A percentile compares a stretch with the other conserved stretches of the same genome.
phyloP scores from a whole-genome alignment of 2,329 filamentous ascomycete species.

The Scedosporium apiospermum region DNA sequence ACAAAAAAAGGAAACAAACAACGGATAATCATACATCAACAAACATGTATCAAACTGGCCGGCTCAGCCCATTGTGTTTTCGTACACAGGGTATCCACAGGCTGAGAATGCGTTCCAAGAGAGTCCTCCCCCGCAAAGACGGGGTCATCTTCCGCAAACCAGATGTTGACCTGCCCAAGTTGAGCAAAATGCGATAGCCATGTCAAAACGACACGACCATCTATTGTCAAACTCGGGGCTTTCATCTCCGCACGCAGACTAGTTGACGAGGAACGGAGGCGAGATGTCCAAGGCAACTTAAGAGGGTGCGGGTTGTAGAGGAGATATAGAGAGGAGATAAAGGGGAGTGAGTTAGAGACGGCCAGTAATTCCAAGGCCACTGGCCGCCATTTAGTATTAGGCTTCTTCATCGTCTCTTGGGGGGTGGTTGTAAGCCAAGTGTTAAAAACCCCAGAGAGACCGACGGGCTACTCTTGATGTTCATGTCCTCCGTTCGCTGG shows the following conservation, averaged over 20 bases:
- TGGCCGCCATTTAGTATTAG: neutral
- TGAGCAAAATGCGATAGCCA: constrained; percentile 6
- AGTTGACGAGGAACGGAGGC: constrained; percentile 80
- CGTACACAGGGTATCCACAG: neutral
- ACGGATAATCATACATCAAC: neutral
- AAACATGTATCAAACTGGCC: constrained; percentile 6
- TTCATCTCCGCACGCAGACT: constrained; percentile 91
- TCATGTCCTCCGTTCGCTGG: constrained; percentile 24
- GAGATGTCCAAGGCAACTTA: constrained; percentile 81
- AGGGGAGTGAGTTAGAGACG: neutral
- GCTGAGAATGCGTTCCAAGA: neutral
- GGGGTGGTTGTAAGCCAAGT: neutral
- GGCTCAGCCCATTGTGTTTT: neutral
- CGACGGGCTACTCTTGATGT: constrained; percentile 11
- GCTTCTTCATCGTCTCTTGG: neutral
- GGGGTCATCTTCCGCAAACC: neutral
- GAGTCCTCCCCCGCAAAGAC: neutral
- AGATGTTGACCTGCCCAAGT: constrained; percentile 2
- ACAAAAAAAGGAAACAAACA: neutral
- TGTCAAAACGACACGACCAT: constrained; percentile 41
- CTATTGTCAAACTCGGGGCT: constrained; percentile 30
- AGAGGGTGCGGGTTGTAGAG: constrained; percentile 64
- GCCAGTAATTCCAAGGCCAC: too few relatives aligned
- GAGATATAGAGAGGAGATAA: constrained; percentile 7
- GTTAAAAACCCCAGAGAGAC: neutral